Base-by-base conservation (phyloP, 768 basidiomycete species). In the Crepidotus variabilis region DNA sequence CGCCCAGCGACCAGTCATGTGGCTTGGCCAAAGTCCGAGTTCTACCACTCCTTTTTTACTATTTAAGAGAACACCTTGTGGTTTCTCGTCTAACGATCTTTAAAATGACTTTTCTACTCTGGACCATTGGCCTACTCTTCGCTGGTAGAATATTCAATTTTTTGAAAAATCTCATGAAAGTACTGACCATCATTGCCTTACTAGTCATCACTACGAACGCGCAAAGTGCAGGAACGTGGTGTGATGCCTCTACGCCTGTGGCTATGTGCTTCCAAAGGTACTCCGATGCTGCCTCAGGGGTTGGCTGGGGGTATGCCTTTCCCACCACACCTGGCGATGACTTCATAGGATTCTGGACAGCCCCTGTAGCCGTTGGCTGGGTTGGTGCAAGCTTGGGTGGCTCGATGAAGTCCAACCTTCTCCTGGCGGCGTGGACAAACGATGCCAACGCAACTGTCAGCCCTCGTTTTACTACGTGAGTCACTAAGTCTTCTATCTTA, bases 271-370 rank as follows among this genome's bases (percentile, higher is more conserved):
- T 52, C 32, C 33, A 33, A n/a, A 36, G 35, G 50, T 35, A 51
- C 21, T 13, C 28, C 21, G 16, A 11, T 20, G 28, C 24, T 13
- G 6, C 18, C 33, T 20, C 21, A 5, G 33, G 35, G 14, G 50
- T 51, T 28, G 23, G 24, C 10, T 57, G 23, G 33, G 51, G 39
- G 11, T 57, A 52, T 39, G 6, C 52, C 10, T 57, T 57, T 35
- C 57, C 57, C 2, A 50, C 57, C 23, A 22, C 23, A 33, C 39
- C 51, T 16, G 52, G 51, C 14, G 52, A 56, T 46, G 58, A 60
- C 16, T 60, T 60, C 51, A 50, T 60, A 20, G 58, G 58, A 18
- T 46, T 60, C 51, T 60, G 52, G 36, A 56, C 54, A 1, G 58
- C 51, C 4, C 58, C 58, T n/a, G 13, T 35, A 2, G 35, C 39